Percentiles rank a stretch among this genome's conserved stretches.
These are phyloP conservation scores for Adansonia rubrostipa DNA, from an alignment of 441 rosid species.

Conservation along the genomic window DNA sequence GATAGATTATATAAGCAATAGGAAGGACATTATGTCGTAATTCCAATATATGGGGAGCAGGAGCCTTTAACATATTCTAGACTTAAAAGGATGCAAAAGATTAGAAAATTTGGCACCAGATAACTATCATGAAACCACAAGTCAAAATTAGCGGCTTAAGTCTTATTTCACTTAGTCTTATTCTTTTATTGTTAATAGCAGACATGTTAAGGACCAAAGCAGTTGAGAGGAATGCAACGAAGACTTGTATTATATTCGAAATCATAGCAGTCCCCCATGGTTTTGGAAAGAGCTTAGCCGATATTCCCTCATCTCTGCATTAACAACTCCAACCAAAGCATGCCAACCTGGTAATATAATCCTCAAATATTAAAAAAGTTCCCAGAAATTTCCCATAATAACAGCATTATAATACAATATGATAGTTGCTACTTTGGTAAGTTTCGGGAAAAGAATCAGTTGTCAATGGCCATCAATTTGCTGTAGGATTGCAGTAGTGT, in stretches of 20 bases:
- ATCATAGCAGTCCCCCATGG: not conserved
- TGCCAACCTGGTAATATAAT: too few species aligned
- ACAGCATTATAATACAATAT: not conserved
- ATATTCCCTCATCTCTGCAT: not conserved
- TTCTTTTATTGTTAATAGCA: not conserved
- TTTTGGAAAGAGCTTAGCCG: not conserved
- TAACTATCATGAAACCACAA: not conserved
- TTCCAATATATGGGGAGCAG: not conserved
- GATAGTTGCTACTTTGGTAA: not conserved
- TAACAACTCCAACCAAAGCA: not conserved
- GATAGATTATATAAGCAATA: not conserved
- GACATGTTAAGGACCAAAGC: not conserved
- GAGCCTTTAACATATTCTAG: not conserved
- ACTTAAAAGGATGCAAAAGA: not conserved
- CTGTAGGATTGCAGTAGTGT: not conserved
- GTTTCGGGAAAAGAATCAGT: not conserved
- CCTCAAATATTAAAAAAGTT: too few species aligned
- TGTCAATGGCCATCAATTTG: not conserved
- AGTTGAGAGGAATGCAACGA: not conserved
- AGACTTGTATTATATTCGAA: not conserved
- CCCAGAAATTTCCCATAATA: not conserved
- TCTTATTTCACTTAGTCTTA: not conserved
- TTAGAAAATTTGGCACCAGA: not conserved
- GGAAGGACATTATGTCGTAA: not conserved
- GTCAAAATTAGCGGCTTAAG: not conserved